Percentiles rank a stretch among this genome's conserved stretches.
Evolutionary conservation across 116 monocot genomes (phyloP).

Genomic region (Cymodocea nodosa): DNA sequence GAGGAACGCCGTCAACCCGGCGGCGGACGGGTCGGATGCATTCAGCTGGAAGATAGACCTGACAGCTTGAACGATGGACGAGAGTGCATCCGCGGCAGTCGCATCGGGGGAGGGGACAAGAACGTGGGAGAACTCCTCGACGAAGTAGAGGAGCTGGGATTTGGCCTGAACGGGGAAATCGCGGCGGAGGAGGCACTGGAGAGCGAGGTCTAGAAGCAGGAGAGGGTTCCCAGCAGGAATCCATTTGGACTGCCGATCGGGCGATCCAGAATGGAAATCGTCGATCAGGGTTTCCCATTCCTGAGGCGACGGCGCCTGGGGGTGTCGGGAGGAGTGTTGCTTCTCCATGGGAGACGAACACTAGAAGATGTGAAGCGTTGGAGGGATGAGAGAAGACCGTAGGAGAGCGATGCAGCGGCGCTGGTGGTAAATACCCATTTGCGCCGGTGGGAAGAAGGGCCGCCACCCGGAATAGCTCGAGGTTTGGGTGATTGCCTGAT

Average conservation of each 20-base stretch:
- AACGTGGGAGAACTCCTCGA: conserved; percentile 27
- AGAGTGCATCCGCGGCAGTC: conserved; percentile 12
- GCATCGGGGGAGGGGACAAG: conserved; percentile 7
- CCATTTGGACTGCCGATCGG: conserved; percentile 21
- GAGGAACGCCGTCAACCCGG: conserved; percentile 4
- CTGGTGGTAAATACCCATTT: background rate
- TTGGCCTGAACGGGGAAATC: conserved; percentile 27
- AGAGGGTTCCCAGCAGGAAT: conserved; percentile 8
- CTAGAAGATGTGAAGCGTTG: background rate
- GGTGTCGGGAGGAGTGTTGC: conserved; percentile 9
- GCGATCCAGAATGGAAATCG: conserved; percentile 25
- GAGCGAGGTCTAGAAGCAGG: conserved; percentile 30
- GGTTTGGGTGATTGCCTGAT: no score
- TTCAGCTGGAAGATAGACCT: conserved; percentile 13
- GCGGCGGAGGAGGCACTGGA: conserved; percentile 43
- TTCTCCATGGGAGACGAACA: conserved; percentile 25
- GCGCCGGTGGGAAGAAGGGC: no score
- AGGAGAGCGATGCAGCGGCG: background rate
- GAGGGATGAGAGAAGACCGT: background rate
- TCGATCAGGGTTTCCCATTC: conserved; percentile 56
- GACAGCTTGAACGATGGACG: conserved; percentile 23
- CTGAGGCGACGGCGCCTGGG: conserved; percentile 21
- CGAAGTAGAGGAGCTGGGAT: conserved; percentile 31
- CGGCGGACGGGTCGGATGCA: conserved; percentile 10
- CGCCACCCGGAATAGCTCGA: no score